These are phyloP conservation scores for Erysimum cheiranthoides DNA, from an alignment of 345 rosid genomes.

Conservation along the genomic window DNA sequence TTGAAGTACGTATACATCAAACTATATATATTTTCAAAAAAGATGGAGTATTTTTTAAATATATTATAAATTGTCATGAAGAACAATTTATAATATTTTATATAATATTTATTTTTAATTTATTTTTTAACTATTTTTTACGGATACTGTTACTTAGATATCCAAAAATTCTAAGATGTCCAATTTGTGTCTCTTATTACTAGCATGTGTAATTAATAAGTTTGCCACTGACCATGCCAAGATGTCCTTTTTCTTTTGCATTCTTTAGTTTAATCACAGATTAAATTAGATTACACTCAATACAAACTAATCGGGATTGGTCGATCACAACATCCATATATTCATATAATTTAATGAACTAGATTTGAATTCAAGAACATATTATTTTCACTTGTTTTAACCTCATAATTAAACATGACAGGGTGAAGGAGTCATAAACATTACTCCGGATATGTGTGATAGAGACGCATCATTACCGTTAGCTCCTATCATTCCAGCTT, in stretches of 20 bases:
- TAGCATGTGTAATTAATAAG: no score
- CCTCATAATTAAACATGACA: conserved; percentile 13
- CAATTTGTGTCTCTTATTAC: no score
- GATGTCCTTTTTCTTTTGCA: neutral
- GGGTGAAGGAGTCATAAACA: conserved; percentile 45
- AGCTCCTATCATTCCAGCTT: conserved; percentile 36
- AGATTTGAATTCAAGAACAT: neutral
- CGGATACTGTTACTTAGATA: no score
- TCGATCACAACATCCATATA: neutral
- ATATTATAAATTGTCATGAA: no score
- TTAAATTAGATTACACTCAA: neutral
- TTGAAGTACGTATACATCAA: no score
- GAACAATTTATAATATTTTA: no score
- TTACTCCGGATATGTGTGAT: conserved; percentile 39
- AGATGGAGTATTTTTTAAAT: no score
- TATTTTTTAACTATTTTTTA: no score
- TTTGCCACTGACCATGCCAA: neutral
- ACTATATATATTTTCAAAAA: no score
- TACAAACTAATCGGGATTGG: neutral
- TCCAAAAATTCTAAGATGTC: no score
- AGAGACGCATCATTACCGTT: conserved; percentile 44
- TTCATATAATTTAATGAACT: neutral
- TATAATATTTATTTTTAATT: no score
- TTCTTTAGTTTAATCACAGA: neutral
- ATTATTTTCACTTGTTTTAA: neutral